Evolutionary conservation across 345 rosid species (phyloP).

Genomic region (Brassica carinata): DNA sequence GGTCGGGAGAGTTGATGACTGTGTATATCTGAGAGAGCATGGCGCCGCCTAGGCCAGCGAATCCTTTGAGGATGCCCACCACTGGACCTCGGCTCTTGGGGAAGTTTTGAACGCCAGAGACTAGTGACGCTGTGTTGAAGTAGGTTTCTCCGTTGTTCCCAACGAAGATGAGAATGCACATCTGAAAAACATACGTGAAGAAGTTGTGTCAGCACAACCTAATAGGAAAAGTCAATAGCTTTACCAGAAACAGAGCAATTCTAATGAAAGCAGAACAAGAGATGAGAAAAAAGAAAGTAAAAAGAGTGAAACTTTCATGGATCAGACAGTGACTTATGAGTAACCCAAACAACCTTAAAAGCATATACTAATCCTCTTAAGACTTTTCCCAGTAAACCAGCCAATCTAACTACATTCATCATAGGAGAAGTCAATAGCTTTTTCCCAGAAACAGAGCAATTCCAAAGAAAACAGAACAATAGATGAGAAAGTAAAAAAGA

Average conservation of each 20-base stretch:
- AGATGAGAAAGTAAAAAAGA: background rate
- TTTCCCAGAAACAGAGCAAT: background rate
- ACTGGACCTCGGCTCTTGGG: constrained; percentile 97
- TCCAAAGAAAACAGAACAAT: constrained; percentile 16
- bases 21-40: constrained; percentile 87
- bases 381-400: no score
- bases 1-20: constrained; percentile 70
- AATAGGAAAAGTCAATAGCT: no score
- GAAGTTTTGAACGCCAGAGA: constrained; percentile 95
- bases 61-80: constrained; percentile 95
- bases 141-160: constrained; percentile 97
- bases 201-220: background rate
- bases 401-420: no score
- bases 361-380: no score
- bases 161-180: constrained; percentile 87
- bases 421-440: no score
- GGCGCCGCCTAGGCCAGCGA: constrained; percentile 95
- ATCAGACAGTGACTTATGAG: constrained; percentile 7
- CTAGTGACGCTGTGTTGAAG: constrained; percentile 90
- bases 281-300: background rate
- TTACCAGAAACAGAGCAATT: background rate
- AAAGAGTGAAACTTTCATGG: background rate
- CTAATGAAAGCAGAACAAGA: constrained; percentile 16
- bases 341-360: constrained; percentile 32
- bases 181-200: no score